Evolutionary conservation across 768 basidiomycete genomes (phyloP), one percentile per base, ranked within the genome.

Genomic region (Pleurotus salmoneostramineus): DNA sequence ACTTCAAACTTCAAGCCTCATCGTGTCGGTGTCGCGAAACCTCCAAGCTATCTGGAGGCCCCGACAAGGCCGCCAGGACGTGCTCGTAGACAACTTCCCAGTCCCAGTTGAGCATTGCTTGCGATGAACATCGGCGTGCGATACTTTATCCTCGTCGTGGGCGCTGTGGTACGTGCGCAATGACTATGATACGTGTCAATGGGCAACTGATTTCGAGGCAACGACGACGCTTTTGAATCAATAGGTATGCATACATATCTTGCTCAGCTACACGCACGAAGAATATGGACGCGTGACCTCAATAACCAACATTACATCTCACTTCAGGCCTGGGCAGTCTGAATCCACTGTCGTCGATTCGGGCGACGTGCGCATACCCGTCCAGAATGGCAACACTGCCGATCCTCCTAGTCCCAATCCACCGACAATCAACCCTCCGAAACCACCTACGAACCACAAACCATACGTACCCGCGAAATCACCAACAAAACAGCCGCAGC

Each of bases 301-400:
- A 7, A 42, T 55, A 31, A 17, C 36, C 8, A 64, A 64, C 58
- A 58, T 77, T 48, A 56, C 71, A 11, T 61, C 65, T 6, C 61
- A 69, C 21, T 57, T 71, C 10, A 58, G 63, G 2, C 66, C 63
- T 50, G 47, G 15, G 40, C 60, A 58, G 54, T 4, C 75, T 5
- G 77, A 75, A 52, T 77, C 77, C 21, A 72, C 71, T 33, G 31
- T 50, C 11, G 50, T 55, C 14, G 58, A 61, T 14, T 21, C 58
- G 50, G 50, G 50, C 33, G 50, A 51, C 15, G 34, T 51, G 4
- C 5, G 50, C 0, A 6, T 51, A 14, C 50, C 50, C 4, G 34
- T 17, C 1, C 50, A 51, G 12, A 50, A 50, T 34, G 48, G 21
- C 21, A 17, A 8, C 21, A n/a, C 1, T 8, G 10, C 8, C 37